Evolutionary conservation across 2,329 filamentous ascomycete genomes (phyloP), one percentile per base, ranked within the genome.

Genomic region (Xylogone sp.): DNA sequence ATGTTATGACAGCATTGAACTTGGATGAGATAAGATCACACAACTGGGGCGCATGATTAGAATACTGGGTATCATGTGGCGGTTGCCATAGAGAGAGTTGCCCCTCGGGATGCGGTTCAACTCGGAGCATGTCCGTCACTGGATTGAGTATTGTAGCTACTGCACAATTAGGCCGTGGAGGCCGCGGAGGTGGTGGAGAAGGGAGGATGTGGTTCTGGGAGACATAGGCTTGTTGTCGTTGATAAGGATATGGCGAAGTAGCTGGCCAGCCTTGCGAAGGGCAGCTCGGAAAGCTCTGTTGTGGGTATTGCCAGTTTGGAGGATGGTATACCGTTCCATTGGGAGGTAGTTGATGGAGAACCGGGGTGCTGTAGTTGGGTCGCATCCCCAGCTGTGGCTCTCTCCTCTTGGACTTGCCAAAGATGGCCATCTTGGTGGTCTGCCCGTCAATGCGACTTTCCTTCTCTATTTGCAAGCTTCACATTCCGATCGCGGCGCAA

Each of bases 1-100:
- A 75, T 1, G 87, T 89, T 65, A 92, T 82, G 51, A 90, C 76
- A 43, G 81, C 71, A 64, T 89, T 79, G 54, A 92, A 78, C 48
- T 82, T 82, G 3, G 74, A 73, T 13, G 75, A 79, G 45, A 90
- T 78, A 50, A 82, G 71, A 60, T 88, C 81, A 59, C 75, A 82
- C 18, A 82, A 67, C 5, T 72, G 70, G 13, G 73, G 71, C 4
- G 70, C 69, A 56, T 77, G 73, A 55, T 72, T 72, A 42, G 75
- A 63, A 21, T 78, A 66, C 57, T 76, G 73, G 0, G 71, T 69
- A 18, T 69, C 69, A 34, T 71, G 61, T 12, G 63, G 62, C 43
- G 63, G 62, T 43, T 77, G 72, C 68, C 73, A 75, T 42, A 64
- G 62, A 6, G 74, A 65, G 20, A 76, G 57, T 1, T 71, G 68